phyloP scores from a whole-genome alignment of 2,329 filamentous ascomycete species.

The Podosphaera fusca region DNA sequence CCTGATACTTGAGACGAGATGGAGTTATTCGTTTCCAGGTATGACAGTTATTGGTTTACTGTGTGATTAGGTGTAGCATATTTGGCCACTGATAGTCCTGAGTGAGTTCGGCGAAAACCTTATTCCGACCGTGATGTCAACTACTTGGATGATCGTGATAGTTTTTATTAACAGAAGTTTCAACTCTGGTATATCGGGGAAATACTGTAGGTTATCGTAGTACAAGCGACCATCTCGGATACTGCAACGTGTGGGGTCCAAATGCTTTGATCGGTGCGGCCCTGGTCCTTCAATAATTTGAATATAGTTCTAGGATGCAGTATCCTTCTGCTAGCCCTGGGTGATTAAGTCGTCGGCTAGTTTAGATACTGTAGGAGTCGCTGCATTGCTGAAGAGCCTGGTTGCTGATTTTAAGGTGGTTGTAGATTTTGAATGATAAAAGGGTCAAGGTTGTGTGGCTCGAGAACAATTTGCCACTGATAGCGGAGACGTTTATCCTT shows the following conservation, averaged over 20 bases:
- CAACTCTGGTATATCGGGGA: background rate
- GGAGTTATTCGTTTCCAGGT: background rate
- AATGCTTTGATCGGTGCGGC: background rate
- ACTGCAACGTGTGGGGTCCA: background rate
- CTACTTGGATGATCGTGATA: background rate
- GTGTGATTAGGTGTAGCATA: background rate
- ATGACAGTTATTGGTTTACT: background rate
- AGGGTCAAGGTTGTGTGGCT: no score
- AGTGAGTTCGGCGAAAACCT: background rate
- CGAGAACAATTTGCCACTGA: no score
- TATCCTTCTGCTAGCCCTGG: background rate
- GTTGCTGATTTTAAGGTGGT: no score
- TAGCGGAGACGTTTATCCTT: no score
- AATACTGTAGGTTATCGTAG: background rate
- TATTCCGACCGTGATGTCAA: background rate
- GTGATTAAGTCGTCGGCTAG: background rate
- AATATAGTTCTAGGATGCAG: background rate
- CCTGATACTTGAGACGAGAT: background rate
- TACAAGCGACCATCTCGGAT: background rate
- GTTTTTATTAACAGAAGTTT: background rate
- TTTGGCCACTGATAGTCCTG: background rate
- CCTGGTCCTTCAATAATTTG: background rate
- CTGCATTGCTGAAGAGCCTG: no score
- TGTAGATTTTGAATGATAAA: no score
- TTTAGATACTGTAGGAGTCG: background rate